Evolutionary conservation across 495 filamentous ascomycete species (phyloP).

Genomic region (Penicillium canescens): DNA sequence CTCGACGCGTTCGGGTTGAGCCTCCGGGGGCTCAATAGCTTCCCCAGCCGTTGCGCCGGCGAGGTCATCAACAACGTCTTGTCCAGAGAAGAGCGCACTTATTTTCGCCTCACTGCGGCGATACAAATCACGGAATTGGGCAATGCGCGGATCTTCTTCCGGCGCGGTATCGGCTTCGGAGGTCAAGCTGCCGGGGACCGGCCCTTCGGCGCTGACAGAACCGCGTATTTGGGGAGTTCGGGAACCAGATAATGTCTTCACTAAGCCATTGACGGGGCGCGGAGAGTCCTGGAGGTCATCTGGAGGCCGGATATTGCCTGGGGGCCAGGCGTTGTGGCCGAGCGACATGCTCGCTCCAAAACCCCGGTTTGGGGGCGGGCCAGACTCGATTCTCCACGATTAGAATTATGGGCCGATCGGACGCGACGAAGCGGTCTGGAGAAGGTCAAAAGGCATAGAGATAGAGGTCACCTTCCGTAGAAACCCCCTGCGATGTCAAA

Average conservation of each 20-base stretch:
- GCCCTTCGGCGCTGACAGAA: slow-evolving; percentile 48
- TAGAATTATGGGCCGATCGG: slow-evolving; percentile 37
- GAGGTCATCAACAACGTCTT: slow-evolving; percentile 35
- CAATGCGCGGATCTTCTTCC: slow-evolving; percentile 67
- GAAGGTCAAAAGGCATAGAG: slow-evolving; percentile 40
- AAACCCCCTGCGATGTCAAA: slow-evolving; percentile 31
- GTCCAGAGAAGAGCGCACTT: slow-evolving; percentile 56
- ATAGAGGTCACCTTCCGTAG: slow-evolving; percentile 14
- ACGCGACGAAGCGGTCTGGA: slow-evolving; percentile 24
- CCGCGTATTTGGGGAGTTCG: slow-evolving; percentile 51
- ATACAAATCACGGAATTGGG: slow-evolving; percentile 62
- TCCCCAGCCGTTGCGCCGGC: slow-evolving; percentile 28
- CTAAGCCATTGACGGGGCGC: slow-evolving; percentile 49
- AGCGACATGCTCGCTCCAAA: slow-evolving; percentile 55
- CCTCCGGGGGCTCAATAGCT: slow-evolving; percentile 26
- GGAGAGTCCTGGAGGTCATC: slow-evolving; percentile 45
- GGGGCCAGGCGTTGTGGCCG: slow-evolving; percentile 52
- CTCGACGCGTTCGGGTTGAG: slow-evolving; percentile 39
- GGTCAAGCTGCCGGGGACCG: slow-evolving; percentile 46
- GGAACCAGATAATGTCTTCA: slow-evolving; percentile 45
- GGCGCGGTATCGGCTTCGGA: slow-evolving; percentile 50
- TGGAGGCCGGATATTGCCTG: slow-evolving; percentile 48
- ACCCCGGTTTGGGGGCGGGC: slow-evolving; percentile 49
- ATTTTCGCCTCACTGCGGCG: slow-evolving; percentile 61
- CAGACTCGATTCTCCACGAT: slow-evolving; percentile 51